Evolutionary conservation across 1,139 yeast genomes (phyloP), one percentile per base, ranked within the genome.

Genomic region (Saccharomyces pastorianus): DNA sequence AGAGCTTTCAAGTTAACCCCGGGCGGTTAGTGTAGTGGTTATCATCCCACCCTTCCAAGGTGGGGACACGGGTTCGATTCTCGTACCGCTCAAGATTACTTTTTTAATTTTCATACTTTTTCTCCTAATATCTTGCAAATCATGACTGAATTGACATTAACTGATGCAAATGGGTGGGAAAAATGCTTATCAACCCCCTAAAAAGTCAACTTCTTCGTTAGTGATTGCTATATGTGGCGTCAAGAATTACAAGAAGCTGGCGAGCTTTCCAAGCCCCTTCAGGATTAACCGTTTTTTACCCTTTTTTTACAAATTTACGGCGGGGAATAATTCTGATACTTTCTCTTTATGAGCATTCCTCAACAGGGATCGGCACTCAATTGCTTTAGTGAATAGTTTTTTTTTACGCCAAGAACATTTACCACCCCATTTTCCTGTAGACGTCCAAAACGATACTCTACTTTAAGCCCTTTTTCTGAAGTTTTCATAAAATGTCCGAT

Each of bases 1-100:
- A 23, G 25, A 23, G 25, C 25, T 23, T 28, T 9, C 31, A 34
- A 14, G n/a, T n/a, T 14, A 34, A 34, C 5, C 8, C 11, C 47
- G 70, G 70, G 68, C 69, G 70, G 70, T 67, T 67, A 65, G 70
- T 67, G 70, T 67, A 67, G 70, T 67, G 70, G 70, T 66, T 67
- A 66, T 67, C 70, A 67, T 65, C 60, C 69, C 64, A 66, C 70
- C 70, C 70, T 67, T 67, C 70, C 70, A 67, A 67, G 70, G 70
- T 67, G 65, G 70, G 60, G 70, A 67, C 70, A 67, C 67, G 70
- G 69, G 70, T 67, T 67, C 70, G 70, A 67, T 67, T 67, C 70
- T 64, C 70, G 68, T 67, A 67, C 70, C 70, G 69, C 67, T 67
- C 70, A 67, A n/a, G 14, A 57, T 58, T 58, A 61, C 57, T 28